A percentile compares a stretch with the other conserved stretches of the same genome.
phyloP scores from a whole-genome alignment of 257 asterid species.

The Paulownia fortunei region DNA sequence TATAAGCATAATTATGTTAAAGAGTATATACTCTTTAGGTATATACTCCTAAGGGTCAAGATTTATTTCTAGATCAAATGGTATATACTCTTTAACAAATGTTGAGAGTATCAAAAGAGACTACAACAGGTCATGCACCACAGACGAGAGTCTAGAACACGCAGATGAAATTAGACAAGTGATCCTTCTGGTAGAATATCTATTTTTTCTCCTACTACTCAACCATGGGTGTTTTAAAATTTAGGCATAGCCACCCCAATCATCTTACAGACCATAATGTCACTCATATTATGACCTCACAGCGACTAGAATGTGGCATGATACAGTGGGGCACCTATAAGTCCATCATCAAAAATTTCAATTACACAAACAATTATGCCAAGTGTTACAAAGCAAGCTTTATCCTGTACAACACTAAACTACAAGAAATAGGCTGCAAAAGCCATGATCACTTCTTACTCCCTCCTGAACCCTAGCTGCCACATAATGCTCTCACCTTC shows the following conservation, averaged over 20 bases:
- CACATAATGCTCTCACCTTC: not conserved
- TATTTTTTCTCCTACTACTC: not conserved
- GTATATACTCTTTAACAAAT: not conserved
- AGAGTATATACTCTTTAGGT: not conserved
- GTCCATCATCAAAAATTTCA: not conserved
- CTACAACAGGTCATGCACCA: not conserved
- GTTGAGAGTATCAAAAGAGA: not conserved
- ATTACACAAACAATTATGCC: not conserved
- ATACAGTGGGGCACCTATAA: not conserved
- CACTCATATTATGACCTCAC: not conserved
- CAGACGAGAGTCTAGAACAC: not conserved
- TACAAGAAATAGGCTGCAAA: not conserved
- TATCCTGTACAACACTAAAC: not conserved
- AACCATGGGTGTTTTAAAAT: not conserved
- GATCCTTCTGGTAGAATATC: not conserved
- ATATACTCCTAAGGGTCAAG: too few relatives aligned
- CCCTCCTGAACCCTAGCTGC: not conserved
- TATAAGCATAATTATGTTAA: slow-evolving; percentile 19
- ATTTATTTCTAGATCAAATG: too few relatives aligned
- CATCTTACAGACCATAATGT: not conserved
- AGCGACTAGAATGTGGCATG: not conserved
- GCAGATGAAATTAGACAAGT: not conserved
- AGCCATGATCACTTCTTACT: not conserved
- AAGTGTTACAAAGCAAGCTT: not conserved
- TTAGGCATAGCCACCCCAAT: not conserved